Base-by-base conservation (phyloP, 306 rosid species). In the Prunus padus region DNA sequence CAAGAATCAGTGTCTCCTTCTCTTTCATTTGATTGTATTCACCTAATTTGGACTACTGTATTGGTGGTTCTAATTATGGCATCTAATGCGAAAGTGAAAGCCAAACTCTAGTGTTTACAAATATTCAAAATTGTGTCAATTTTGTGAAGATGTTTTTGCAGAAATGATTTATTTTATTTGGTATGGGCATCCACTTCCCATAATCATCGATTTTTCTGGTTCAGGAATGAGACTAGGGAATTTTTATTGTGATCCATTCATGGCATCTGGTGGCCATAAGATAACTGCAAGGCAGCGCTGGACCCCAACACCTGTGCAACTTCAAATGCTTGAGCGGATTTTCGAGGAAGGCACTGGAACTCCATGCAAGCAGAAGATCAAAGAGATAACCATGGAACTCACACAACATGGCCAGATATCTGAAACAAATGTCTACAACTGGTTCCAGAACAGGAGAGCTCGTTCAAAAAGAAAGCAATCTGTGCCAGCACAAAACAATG, bases 401-500 rank as follows among this genome's bases (percentile, higher is more conserved):
- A 65, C 76, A 0, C 92, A 88, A 11, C 96, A 92, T 37, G 97
- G 93, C 4, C 96, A 82, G 30, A 87, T 92, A 65, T 85, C 97
- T 0, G 97, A 92, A 85, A 86, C 96, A 2, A 89, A 92, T 78
- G 97, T 92, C 64, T 92, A 88, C 77, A 92, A 92, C 65, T 92
- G 96, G 97, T 89, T 92, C 73, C 96, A 92, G 79, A 92, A 92
- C 74, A 77, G 93, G 77, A 85, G 97, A 66, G 93, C 97, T 76
- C 93, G 97, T 55, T 88, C 96, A 1, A 92, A 90, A 78, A 81
- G 93, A 33, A 92, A 85, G 84, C 97, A 88, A 79, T 72, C 80
- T 0, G 65, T 59, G 79, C 72, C 88, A 11, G 0, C 62, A 2
- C 60, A 68, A 11, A 85, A 75, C 63, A 82, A 76, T 69, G 72